A percentile compares a stretch with the other conserved stretches of the same genome.
phyloP scores from a whole-genome alignment of 1,139 yeast species.

The Protomyces macrosporus region DNA sequence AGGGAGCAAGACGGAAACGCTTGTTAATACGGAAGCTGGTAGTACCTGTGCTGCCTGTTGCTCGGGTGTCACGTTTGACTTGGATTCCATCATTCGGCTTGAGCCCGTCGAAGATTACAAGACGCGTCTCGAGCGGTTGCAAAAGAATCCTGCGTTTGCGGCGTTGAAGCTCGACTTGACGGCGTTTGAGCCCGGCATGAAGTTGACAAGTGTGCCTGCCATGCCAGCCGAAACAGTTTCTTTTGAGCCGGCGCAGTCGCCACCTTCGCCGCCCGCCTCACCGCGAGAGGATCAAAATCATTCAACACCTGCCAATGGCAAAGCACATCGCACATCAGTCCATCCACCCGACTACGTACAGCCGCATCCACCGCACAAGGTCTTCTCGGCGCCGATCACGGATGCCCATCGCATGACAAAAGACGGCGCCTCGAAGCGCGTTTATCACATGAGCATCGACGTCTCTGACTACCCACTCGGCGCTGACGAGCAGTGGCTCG shows the following conservation, averaged over 20 bases:
- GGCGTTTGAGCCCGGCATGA: slow-evolving; percentile 14
- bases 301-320: not conserved
- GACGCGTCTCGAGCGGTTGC: not conserved
- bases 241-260: slow-evolving; percentile 5
- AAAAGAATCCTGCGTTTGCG: not conserved
- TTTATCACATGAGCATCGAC: slow-evolving; percentile 34
- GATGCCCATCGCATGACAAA: slow-evolving; percentile 32
- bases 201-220: slow-evolving; percentile 15
- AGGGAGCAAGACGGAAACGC: slow-evolving; percentile 2
- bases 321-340: not conserved
- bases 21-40: slow-evolving; percentile 1
- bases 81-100: slow-evolving; percentile 9
- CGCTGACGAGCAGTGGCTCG: slow-evolving; percentile 34
- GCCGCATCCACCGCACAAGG: slow-evolving; percentile 34
- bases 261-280: slow-evolving; percentile 17
- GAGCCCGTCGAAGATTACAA: not conserved
- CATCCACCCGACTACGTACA: slow-evolving; percentile 32
- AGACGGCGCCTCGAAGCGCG: slow-evolving; percentile 34
- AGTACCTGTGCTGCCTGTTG: slow-evolving; percentile 22
- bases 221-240: slow-evolving; percentile 4
- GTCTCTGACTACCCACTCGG: slow-evolving; percentile 34
- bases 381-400: slow-evolving; percentile 33
- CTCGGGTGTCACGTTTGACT: slow-evolving; percentile 18
- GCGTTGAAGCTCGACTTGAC: slow-evolving; percentile 6
- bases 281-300: not conserved